These are phyloP conservation scores for Dalechampia spathulata DNA, from an alignment of 441 rosid genomes.

Conservation along the genomic window DNA sequence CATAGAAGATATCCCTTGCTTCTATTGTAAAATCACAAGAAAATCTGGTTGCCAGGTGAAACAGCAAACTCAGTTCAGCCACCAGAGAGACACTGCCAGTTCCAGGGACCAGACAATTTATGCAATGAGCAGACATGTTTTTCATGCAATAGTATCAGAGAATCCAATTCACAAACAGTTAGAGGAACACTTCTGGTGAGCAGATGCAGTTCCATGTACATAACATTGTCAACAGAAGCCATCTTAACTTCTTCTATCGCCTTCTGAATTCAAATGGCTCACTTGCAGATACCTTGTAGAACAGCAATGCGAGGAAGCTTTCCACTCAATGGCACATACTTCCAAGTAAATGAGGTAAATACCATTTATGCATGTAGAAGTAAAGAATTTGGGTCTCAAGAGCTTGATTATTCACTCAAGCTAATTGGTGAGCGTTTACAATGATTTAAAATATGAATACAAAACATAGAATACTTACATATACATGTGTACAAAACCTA, in stretches of 20 bases:
- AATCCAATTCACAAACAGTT: conserved; percentile 62
- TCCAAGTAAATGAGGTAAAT: conserved; percentile 89
- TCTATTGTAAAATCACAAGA: conserved; percentile 4
- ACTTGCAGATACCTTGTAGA: conserved; percentile 84
- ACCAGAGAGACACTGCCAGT: conserved; percentile 45
- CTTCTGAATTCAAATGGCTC: conserved; percentile 18
- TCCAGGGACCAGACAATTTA: conserved; percentile 37
- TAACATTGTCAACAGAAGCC: not conserved
- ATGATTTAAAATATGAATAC: too few species aligned
- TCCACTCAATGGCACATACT: conserved; percentile 94
- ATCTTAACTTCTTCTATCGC: conserved; percentile 9
- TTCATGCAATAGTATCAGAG: conserved; percentile 64
- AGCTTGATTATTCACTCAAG: too few species aligned
- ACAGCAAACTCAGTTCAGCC: conserved; percentile 63
- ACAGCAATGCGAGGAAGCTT: conserved; percentile 98
- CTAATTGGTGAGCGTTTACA: too few species aligned
- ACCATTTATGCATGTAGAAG: too few species aligned
- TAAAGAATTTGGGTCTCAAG: too few species aligned
- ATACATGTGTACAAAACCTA: too few species aligned
- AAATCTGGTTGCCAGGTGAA: conserved; percentile 51
- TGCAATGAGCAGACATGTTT: conserved; percentile 66
- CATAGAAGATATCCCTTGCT: not conserved
- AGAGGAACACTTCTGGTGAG: conserved; percentile 91
- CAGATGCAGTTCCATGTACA: not conserved
- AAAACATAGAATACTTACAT: too few species aligned